These are phyloP conservation scores for Radiomyces spectabilis DNA, from an alignment of 192 early-diverging fungal species.

Conservation along the genomic window DNA sequence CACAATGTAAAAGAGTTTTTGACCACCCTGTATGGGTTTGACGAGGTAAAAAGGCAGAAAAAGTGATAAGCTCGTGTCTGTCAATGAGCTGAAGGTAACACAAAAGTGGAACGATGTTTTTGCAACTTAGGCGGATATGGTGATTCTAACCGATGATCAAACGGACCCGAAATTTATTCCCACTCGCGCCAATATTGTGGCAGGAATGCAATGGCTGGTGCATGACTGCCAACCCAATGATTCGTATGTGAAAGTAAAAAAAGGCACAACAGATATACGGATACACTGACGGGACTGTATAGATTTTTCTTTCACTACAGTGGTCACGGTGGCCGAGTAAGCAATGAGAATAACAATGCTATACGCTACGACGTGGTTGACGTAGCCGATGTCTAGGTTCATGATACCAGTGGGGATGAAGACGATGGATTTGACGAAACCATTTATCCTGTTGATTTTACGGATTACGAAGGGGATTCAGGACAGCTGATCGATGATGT, in stretches of 20 bases:
- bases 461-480: constrained; percentile 36
- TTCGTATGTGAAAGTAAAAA: constrained; percentile 34
- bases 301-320: constrained; percentile 78
- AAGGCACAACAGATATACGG: not conserved
- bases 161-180: constrained; percentile 53
- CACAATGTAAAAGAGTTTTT: constrained; percentile 69
- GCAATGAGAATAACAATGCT: not conserved
- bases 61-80: not conserved
- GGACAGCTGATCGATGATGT: constrained; percentile 70
- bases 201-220: constrained; percentile 72
- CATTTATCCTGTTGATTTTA: constrained; percentile 58
- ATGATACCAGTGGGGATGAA: constrained; percentile 59
- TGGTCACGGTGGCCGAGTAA: constrained; percentile 63
- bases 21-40: constrained; percentile 56
- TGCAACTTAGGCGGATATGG: constrained; percentile 40
- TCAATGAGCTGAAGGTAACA: not conserved
- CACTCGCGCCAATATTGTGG: constrained; percentile 65
- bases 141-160: constrained; percentile 76
- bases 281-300: not conserved
- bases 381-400: not conserved
- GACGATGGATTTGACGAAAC: constrained; percentile 77
- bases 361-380: no score
- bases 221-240: constrained; percentile 64
- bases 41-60: constrained; percentile 11
- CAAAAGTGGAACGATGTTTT: not conserved